phyloP scores from a whole-genome alignment of 257 asterid genomes.

The Echites panduratus region DNA sequence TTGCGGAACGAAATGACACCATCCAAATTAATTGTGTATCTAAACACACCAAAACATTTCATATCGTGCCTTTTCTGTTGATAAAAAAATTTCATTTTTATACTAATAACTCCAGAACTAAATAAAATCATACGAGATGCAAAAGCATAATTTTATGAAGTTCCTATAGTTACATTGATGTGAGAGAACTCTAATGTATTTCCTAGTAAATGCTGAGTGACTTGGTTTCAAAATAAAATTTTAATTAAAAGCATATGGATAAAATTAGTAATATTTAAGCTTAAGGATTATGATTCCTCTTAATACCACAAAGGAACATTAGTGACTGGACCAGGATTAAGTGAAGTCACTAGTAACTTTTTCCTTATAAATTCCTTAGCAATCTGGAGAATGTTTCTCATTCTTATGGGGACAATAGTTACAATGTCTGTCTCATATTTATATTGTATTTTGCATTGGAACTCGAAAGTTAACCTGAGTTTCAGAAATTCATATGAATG shows the following conservation, averaged over 20 bases:
- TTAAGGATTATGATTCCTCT: background rate
- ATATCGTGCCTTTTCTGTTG: background rate
- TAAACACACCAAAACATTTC: too few relatives aligned
- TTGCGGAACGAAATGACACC: too few relatives aligned
- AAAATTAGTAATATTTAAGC: background rate
- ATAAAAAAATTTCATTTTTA: background rate
- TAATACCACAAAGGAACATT: background rate
- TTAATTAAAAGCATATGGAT: background rate
- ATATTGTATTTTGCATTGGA: background rate
- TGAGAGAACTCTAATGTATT: background rate
- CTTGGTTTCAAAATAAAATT: background rate
- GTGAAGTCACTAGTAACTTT: background rate
- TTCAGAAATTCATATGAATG: background rate
- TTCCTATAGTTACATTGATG: background rate
- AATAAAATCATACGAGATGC: background rate
- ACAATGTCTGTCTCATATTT: background rate
- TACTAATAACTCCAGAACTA: background rate
- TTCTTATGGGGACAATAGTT: background rate
- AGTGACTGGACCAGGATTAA: background rate
- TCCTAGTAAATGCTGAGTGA: background rate
- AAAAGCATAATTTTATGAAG: background rate
- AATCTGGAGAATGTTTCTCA: background rate
- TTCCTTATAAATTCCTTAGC: background rate
- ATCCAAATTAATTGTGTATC: too few relatives aligned
- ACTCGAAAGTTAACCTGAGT: background rate